These are phyloP conservation scores for Zygosaccharomyces kombuchaensis DNA, from an alignment of 805 yeast genomes.

Conservation along the genomic window DNA sequence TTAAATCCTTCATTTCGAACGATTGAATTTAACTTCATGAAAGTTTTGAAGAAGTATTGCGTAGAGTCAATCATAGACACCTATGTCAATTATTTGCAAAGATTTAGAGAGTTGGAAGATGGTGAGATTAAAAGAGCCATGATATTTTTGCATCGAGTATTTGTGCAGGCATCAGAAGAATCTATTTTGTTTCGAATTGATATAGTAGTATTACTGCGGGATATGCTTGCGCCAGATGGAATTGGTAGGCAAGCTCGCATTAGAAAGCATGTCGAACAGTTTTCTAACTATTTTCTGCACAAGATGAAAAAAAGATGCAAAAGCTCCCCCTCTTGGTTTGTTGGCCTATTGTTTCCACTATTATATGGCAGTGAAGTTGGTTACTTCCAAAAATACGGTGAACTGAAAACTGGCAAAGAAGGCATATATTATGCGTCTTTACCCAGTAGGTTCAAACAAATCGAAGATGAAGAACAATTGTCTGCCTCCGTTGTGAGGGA, in stretches of 20 bases:
- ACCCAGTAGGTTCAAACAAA: constrained; percentile 24
- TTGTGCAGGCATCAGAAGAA: constrained; percentile 58
- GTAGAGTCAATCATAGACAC: constrained; percentile 58
- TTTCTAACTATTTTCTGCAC: constrained; percentile 62
- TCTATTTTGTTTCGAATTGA: constrained; percentile 64
- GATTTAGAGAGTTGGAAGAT: constrained; percentile 58
- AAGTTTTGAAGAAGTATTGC: constrained; percentile 23
- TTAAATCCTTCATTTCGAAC: constrained; percentile 14
- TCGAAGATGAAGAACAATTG: constrained; percentile 23
- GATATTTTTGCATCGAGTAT: constrained; percentile 65
- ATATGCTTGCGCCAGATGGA: constrained; percentile 49
- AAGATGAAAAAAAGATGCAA: constrained; percentile 46
- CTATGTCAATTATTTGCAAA: constrained; percentile 56
- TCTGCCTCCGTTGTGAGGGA: constrained; percentile 23
- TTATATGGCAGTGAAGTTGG: constrained; percentile 43
- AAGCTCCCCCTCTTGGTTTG: constrained; percentile 49
- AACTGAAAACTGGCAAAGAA: constrained; percentile 32
- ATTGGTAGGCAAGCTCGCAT: constrained; percentile 43
- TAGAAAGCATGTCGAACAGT: constrained; percentile 58
- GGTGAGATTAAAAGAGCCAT: constrained; percentile 59
- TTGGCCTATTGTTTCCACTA: constrained; percentile 67
- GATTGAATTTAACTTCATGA: constrained; percentile 22
- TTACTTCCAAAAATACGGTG: constrained; percentile 41
- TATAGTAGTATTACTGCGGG: constrained; percentile 56
- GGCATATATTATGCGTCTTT: constrained; percentile 16